Conservation (phyloP, 371 early-diverging fungal genomes). For the Chytridium lagenaria region DNA sequence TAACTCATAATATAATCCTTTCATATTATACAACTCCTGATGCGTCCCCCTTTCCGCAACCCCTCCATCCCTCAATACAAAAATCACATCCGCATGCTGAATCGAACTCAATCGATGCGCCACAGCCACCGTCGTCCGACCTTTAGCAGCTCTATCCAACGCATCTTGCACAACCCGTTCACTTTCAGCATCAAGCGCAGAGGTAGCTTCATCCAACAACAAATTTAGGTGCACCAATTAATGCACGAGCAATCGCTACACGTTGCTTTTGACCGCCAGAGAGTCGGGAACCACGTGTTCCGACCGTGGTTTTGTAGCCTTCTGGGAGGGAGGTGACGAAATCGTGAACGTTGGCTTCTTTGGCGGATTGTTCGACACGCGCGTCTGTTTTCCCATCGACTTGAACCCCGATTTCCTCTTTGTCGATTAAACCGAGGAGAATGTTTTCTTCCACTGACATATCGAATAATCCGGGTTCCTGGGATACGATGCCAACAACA, state of each 20-base stretch:
- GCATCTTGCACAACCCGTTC: conserved; percentile 90
- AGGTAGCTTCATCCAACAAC: conserved; percentile 63
- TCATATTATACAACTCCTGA: conserved; percentile 61
- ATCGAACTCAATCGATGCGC: conserved; percentile 73
- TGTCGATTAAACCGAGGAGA: conserved; percentile 37
- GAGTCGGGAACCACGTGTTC: conserved; percentile 48
- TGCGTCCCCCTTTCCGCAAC: conserved; percentile 86
- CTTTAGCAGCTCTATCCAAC: conserved; percentile 61
- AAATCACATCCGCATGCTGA: conserved; percentile 72
- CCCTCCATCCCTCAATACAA: conserved; percentile 67
- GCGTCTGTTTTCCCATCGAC: conserved; percentile 61
- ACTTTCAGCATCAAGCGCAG: conserved; percentile 68
- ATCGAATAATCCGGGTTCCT: conserved; percentile 87
- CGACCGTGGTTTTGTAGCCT: conserved; percentile 74
- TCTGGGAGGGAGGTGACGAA: conserved; percentile 65
- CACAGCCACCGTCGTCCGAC: conserved; percentile 44
- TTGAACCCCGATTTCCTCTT: background rate
- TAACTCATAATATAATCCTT: conserved; percentile 48
- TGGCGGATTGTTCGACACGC: conserved; percentile 35
- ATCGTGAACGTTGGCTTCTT: conserved; percentile 76
- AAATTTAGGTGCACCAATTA: conserved; percentile 47
- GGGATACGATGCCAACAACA: conserved; percentile 82
- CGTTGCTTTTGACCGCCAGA: too few species aligned
- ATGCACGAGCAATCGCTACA: conserved; percentile 54
- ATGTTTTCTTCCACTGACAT: conserved; percentile 84